Percentiles rank a stretch among this genome's conserved stretches.
Conservation (phyloP, 352 stramenopile genomes). For the Phytophthora ramorum region DNA sequence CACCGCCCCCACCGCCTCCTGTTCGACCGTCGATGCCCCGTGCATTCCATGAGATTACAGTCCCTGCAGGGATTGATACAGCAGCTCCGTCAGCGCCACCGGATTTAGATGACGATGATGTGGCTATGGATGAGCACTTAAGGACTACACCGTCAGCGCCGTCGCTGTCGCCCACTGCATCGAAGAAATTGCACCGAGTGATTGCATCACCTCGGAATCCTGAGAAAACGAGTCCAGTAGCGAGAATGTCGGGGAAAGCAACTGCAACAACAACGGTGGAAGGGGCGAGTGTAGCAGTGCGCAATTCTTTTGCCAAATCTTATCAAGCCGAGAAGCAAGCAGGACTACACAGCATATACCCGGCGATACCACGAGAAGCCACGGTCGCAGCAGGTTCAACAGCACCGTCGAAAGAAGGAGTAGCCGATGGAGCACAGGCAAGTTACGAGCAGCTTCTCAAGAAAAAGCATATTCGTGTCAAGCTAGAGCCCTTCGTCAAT, state of each 20-base stretch:
- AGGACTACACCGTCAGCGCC: slow-evolving; percentile 40
- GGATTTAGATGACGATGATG: slow-evolving; percentile 32
- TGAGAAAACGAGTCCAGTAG: slow-evolving; percentile 29
- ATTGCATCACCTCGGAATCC: slow-evolving; percentile 19
- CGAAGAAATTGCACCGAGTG: slow-evolving; percentile 48
- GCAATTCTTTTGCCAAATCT: slow-evolving; percentile 58
- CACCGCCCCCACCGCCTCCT: slow-evolving; percentile 14
- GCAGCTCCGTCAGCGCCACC: slow-evolving; percentile 38
- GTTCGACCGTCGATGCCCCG: slow-evolving; percentile 27
- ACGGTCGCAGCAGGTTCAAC: slow-evolving; percentile 1
- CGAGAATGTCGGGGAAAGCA: slow-evolving; percentile 17
- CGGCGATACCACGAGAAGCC: slow-evolving; percentile 32
- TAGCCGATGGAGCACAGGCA: slow-evolving; percentile 8
- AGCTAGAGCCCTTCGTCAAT: slow-evolving; percentile 83
- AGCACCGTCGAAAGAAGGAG: slow-evolving; percentile 10
- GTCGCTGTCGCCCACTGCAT: slow-evolving; percentile 51
- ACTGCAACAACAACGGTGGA: slow-evolving; percentile 23
- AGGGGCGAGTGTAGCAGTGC: slow-evolving; percentile 41
- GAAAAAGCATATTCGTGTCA: slow-evolving; percentile 70
- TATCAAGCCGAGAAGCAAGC: slow-evolving; percentile 40
- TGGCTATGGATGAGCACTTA: slow-evolving; percentile 9
- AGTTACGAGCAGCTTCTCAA: slow-evolving; percentile 45
- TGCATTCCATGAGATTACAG: slow-evolving; percentile 39
- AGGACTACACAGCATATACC: slow-evolving; percentile 47
- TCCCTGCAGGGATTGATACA: slow-evolving; percentile 3